A percentile compares a stretch with the other conserved stretches of the same genome.
These are phyloP conservation scores for Collybia mongolica DNA, from an alignment of 768 basidiomycete species.

Conservation along the genomic window DNA sequence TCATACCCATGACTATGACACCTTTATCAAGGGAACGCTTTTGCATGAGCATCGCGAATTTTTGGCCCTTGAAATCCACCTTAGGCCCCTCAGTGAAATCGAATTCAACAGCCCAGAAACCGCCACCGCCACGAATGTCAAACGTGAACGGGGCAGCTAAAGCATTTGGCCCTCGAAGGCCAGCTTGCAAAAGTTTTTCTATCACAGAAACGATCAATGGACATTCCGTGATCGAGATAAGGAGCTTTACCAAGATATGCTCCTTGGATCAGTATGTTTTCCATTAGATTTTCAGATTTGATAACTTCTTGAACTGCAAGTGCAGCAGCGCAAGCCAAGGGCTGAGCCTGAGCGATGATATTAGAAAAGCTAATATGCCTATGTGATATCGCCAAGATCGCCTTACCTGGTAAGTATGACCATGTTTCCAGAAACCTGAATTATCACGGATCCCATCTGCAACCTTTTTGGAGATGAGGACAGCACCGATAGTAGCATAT, in stretches of 20 bases:
- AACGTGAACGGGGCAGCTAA: conserved; percentile 64
- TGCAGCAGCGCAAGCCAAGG: conserved; percentile 74
- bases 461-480: conserved; percentile 72
- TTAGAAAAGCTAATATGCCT: too few species aligned
- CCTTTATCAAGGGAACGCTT: conserved; percentile 66
- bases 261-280: conserved; percentile 59
- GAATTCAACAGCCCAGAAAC: conserved; percentile 85
- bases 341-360: conserved; percentile 54
- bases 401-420: conserved; percentile 79
- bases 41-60: conserved; percentile 71
- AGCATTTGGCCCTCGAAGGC: conserved; percentile 55
- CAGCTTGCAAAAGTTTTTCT: conserved; percentile 51
- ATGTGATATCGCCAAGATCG: too few species aligned
- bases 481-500: conserved; percentile 80
- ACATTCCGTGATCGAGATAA: not conserved
- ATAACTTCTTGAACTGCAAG: conserved; percentile 82
- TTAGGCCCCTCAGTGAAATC: conserved; percentile 53
- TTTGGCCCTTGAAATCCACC: conserved; percentile 49
- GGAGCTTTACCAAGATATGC: conserved; percentile 46
- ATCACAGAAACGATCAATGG: not conserved
- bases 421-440: conserved; percentile 80
- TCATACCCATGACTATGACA: conserved; percentile 72
- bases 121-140: conserved; percentile 82
- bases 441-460: conserved; percentile 65
- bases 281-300: conserved; percentile 64